Evolutionary conservation across 306 rosid species (phyloP).

Genomic region (Aeschynomene evenia): DNA sequence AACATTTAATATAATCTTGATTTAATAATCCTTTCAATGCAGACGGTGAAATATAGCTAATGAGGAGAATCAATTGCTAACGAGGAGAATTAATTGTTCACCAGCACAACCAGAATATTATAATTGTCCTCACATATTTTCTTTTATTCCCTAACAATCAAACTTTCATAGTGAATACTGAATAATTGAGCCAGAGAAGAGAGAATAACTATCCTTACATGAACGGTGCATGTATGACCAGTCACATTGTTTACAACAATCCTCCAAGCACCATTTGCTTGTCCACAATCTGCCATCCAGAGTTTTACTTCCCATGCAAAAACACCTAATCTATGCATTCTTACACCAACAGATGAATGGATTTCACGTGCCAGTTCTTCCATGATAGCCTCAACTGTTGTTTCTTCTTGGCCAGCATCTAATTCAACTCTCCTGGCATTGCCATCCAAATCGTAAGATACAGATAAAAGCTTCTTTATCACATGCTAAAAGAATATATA

Average conservation of each 20-base stretch:
- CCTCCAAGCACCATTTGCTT: conserved; percentile 92
- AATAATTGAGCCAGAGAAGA: background rate
- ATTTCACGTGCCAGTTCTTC: conserved; percentile 69
- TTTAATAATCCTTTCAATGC: conserved; percentile 7
- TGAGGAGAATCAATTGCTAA: conserved; percentile 1
- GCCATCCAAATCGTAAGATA: conserved; percentile 41
- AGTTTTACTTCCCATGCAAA: conserved; percentile 97
- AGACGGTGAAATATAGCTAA: conserved; percentile 10
- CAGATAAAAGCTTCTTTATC: conserved; percentile 20
- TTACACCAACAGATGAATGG: conserved; percentile 81
- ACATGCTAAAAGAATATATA: conserved; percentile 18
- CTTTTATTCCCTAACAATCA: background rate
- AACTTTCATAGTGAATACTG: background rate
- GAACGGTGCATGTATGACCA: conserved; percentile 88
- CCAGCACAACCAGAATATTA: background rate
- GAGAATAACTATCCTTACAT: conserved; percentile 46
- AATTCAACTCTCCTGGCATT: conserved; percentile 64
- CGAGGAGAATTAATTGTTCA: conserved; percentile 3
- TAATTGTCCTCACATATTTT: background rate
- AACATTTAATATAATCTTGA: conserved; percentile 19
- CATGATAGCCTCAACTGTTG: conserved; percentile 59
- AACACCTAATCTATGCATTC: conserved; percentile 95
- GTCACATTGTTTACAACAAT: conserved; percentile 90
- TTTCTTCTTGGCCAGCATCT: conserved; percentile 64
- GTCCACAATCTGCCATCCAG: conserved; percentile 75